Percentiles rank a stretch among this genome's conserved stretches.
Evolutionary conservation across 192 early-diverging fungal species (phyloP).

Genomic region (Helicostylum pulchrum): DNA sequence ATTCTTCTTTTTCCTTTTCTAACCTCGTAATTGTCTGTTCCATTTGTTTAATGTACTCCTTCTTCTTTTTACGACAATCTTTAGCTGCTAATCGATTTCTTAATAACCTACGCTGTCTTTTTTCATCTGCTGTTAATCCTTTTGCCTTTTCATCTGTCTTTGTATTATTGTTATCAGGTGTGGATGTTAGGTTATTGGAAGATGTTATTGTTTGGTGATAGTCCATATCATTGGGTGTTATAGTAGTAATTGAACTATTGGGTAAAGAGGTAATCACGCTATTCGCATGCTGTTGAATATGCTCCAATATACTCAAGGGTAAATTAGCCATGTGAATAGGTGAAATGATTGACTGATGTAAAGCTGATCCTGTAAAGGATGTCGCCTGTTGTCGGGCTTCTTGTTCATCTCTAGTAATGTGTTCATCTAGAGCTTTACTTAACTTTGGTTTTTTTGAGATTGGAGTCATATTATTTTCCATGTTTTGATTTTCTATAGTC

Average conservation of each 20-base stretch:
- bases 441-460: too few species aligned
- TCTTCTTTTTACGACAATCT: constrained; percentile 83
- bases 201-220: neutral
- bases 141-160: neutral
- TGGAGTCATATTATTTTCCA: too few species aligned
- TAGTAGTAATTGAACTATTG: neutral
- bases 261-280: neutral
- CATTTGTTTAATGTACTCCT: constrained; percentile 66
- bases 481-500: too few species aligned
- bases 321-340: neutral
- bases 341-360: constrained; percentile 2
- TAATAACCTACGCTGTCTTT: constrained; percentile 66
- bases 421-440: too few species aligned
- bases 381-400: too few species aligned
- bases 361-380: neutral
- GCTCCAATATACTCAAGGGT: neutral
- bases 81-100: constrained; percentile 79
- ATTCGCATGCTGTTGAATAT: neutral
- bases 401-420: too few species aligned
- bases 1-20: constrained; percentile 58
- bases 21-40: constrained; percentile 60
- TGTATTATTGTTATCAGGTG: neutral
- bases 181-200: neutral
- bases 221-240: neutral
- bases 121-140: constrained; percentile 59